Base-by-base conservation (phyloP, 2,329 filamentous ascomycete genomes). In the Cadophora malorum region DNA sequence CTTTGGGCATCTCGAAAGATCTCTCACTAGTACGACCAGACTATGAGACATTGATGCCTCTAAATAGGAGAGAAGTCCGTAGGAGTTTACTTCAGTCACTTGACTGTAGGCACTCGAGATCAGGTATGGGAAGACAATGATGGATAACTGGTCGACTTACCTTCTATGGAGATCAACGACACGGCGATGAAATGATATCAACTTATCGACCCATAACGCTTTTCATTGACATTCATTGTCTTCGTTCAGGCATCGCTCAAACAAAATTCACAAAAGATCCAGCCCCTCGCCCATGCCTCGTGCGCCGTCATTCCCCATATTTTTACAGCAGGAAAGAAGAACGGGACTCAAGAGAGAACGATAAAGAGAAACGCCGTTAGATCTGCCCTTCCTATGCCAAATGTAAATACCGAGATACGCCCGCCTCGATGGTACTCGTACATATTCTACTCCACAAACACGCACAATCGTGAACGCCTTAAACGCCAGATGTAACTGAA, bases 371-470 rank as follows among this genome's bases (percentile, higher is more conserved):
- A 67, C 59, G 60, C 62, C 55, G 38, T 62, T 63, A 64, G 49
- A 61, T 62, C 55, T 41, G 31, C 41, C 56, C 38, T 21, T 38
- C 56, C 49, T 56, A 63, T 68, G 65, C 65, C 65, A 67, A 67
- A 58, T 31, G 50, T 65, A 69, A 68, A 66, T 69, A 69, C 70
- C 50, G 64, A 69, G 65, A 66, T 70, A 69, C 70, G 70, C 71
- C 69, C 5, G 12, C 38, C 49, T 45, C 56, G 4, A 33, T 65
- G 23, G 62, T 71, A 71, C 63, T 73, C 58, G 55, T 72, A 72
- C 70, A 73, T 64, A 67, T 61, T 47, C 21, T 64, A 55, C 60
- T 45, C 35, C 28, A 65, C 58, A 56, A 47, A 50, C 12, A 63
- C 35, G 49, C 33, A 64, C 45, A 49, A 21, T 1, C 45, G 19